A percentile compares a stretch with the other conserved stretches of the same genome.
Evolutionary conservation across 371 early-diverging fungal species (phyloP).

Genomic region (Syncephalis fuscata): DNA sequence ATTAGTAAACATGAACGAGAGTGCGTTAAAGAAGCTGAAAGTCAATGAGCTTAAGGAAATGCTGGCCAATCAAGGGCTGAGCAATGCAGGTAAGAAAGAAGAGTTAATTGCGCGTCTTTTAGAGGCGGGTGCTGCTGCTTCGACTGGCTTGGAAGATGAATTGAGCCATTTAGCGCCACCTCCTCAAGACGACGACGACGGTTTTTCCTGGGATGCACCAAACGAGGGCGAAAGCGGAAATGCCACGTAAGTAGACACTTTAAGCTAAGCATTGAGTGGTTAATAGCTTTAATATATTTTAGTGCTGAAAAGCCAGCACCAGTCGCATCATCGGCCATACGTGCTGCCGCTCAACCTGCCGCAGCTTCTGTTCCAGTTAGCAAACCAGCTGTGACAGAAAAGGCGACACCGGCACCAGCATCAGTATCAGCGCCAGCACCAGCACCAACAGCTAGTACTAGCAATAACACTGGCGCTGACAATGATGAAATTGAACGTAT

Average conservation of each 20-base stretch:
- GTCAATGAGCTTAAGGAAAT: slow-evolving; percentile 45
- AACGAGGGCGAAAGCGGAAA: too few species aligned
- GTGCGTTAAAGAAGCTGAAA: slow-evolving; percentile 18
- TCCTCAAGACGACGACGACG: not conserved
- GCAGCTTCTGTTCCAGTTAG: too few species aligned
- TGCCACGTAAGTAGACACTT: too few species aligned
- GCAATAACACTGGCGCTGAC: not conserved
- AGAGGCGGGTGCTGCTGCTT: slow-evolving; percentile 23
- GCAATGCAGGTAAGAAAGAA: slow-evolving; percentile 45
- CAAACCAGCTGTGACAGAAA: too few species aligned
- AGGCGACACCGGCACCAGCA: too few species aligned
- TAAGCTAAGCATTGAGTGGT: too few species aligned
- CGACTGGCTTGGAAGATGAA: slow-evolving; percentile 24
- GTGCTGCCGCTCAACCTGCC: too few species aligned
- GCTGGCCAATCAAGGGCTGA: slow-evolving; percentile 30
- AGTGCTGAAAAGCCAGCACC: slow-evolving; percentile 5
- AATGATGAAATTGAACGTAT: slow-evolving; percentile 13
- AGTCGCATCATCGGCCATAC: too few species aligned
- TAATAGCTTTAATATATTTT: not conserved
- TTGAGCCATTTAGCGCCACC: not conserved
- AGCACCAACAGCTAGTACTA: too few species aligned
- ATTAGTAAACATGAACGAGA: not conserved
- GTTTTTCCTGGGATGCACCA: too few species aligned
- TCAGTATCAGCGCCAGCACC: too few species aligned
- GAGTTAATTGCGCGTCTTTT: slow-evolving; percentile 41